A percentile compares a stretch with the other conserved stretches of the same genome.
phyloP scores from a whole-genome alignment of 177 flowering plant genomes.

The Telopea speciosissima region DNA sequence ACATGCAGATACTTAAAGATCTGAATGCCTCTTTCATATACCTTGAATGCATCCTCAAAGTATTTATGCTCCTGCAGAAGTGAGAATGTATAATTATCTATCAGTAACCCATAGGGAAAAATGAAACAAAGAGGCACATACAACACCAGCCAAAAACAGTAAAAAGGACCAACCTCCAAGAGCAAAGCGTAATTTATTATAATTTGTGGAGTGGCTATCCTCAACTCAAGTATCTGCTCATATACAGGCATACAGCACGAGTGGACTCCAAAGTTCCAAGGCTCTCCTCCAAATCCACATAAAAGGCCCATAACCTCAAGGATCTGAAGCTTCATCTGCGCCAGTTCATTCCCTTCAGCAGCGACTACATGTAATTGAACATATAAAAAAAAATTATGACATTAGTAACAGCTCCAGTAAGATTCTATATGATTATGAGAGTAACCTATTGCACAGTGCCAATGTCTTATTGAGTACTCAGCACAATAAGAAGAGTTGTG shows the following conservation, averaged over 20 bases:
- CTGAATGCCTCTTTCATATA: slow-evolving; percentile 90
- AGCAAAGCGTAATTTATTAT: slow-evolving; percentile 87
- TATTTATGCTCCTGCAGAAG: slow-evolving; percentile 70
- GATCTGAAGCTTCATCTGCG: slow-evolving; percentile 88
- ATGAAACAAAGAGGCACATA: neutral
- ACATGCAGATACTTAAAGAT: slow-evolving; percentile 96
- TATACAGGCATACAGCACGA: slow-evolving; percentile 75
- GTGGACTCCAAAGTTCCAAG: slow-evolving; percentile 79
- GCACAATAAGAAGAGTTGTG: too few species aligned
- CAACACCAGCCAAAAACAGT: slow-evolving; percentile 1
- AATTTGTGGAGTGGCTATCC: slow-evolving; percentile 92
- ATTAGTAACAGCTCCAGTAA: slow-evolving; percentile 7
- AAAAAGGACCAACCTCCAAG: slow-evolving; percentile 50
- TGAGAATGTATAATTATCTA: slow-evolving; percentile 5
- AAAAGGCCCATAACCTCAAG: slow-evolving; percentile 78
- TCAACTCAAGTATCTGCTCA: slow-evolving; percentile 81
- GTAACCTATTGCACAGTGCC: too few species aligned
- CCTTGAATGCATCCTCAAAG: slow-evolving; percentile 92
- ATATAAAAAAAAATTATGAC: neutral
- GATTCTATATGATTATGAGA: neutral
- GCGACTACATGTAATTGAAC: slow-evolving; percentile 51
- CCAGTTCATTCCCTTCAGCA: slow-evolving; percentile 91
- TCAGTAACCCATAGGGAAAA: neutral
- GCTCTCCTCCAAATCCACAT: slow-evolving; percentile 87
- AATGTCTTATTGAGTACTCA: too few species aligned